Percentiles rank a stretch among this genome's conserved stretches.
phyloP scores from a whole-genome alignment of 805 yeast species.

The Candida coquimbonensis region DNA sequence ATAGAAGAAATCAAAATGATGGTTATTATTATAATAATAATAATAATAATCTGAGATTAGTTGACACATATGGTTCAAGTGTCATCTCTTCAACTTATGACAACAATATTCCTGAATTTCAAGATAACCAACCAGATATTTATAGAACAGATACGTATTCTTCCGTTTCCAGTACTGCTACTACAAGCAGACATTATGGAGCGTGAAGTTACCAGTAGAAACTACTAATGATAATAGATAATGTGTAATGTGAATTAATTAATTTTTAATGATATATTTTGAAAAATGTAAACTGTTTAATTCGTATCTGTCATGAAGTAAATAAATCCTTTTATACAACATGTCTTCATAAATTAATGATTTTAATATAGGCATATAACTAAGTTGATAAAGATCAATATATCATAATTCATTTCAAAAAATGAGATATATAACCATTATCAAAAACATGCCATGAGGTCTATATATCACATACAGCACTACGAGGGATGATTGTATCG shows the following conservation, averaged over 20 bases:
- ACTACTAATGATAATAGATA: too few relatives aligned
- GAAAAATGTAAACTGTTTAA: conserved; percentile 6
- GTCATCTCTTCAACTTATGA: not conserved
- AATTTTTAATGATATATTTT: not conserved
- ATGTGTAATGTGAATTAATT: not conserved
- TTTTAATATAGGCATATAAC: conserved; percentile 3
- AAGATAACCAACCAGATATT: not conserved
- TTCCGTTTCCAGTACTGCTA: conserved; percentile 12
- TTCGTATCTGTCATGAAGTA: conserved; percentile 21
- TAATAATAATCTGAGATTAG: not conserved
- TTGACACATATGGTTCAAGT: not conserved
- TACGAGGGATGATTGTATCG: too few relatives aligned
- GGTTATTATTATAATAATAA: too few relatives aligned
- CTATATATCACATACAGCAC: too few relatives aligned
- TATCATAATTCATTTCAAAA: too few relatives aligned
- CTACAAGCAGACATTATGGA: conserved; percentile 10
- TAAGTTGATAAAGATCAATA: too few relatives aligned
- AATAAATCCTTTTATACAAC: conserved; percentile 4
- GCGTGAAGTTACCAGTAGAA: too few relatives aligned
- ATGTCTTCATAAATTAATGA: conserved; percentile 14
- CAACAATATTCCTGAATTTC: not conserved
- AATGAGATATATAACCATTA: too few relatives aligned
- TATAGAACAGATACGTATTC: conserved; percentile 1
- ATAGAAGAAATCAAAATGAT: not conserved
- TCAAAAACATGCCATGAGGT: too few relatives aligned